Evolutionary conservation across 139 green algal species (phyloP).

Genomic region (Dunaliella primolecta): DNA sequence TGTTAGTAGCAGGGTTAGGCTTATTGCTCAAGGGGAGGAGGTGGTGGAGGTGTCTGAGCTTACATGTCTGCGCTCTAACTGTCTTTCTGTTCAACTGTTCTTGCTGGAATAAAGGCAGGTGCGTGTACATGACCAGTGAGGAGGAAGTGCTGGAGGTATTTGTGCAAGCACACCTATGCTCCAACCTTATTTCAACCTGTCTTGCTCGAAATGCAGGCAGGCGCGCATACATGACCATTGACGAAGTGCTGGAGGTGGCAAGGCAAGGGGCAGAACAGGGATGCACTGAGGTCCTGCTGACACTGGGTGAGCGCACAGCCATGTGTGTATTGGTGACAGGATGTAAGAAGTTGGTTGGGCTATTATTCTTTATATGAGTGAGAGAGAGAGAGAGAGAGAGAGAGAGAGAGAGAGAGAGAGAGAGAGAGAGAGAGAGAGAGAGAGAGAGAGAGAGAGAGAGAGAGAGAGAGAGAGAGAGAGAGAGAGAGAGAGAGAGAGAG

Average conservation of each 20-base stretch:
- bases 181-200: not conserved
- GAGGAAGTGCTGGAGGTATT: too few relatives aligned
- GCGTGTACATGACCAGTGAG: not conserved
- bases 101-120: not conserved
- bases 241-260: conserved; percentile 73
- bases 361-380: not conserved
- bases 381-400: not conserved
- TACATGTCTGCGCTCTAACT: not conserved
- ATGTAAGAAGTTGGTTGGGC: not conserved
- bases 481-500: too few relatives aligned
- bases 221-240: conserved; percentile 75
- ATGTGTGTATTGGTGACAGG: too few relatives aligned
- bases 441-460: too few relatives aligned
- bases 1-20: too few relatives aligned
- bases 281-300: conserved; percentile 86
- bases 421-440: too few relatives aligned
- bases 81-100: too few relatives aligned
- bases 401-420: not conserved
- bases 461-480: too few relatives aligned
- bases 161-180: not conserved
- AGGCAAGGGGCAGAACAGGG: conserved; percentile 56
- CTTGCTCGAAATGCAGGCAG: conserved; percentile 16
- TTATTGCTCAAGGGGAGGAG: too few relatives aligned
- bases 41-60: not conserved
- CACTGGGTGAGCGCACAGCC: conserved; percentile 65